Base-by-base conservation (phyloP, 805 yeast species). In the Ogataea polymorpha region DNA sequence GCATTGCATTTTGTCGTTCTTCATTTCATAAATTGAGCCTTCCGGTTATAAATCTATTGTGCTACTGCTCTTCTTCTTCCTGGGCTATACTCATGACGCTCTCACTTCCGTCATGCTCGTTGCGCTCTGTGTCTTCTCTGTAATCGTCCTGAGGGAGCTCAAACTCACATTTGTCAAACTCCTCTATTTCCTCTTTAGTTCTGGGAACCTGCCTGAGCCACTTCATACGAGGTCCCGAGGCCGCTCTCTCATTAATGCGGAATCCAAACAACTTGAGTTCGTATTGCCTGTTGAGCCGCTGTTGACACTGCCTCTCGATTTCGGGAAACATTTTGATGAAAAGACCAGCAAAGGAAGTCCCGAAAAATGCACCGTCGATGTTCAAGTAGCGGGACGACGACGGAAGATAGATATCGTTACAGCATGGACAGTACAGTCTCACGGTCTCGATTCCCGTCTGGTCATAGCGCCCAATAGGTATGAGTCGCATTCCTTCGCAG, bases 311-410 rank as follows among this genome's bases (percentile, higher is more conserved):
- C 53, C 78, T 77, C 58, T 85, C 95, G 37, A 89, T 77, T 49
- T 88, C 97, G n/a, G 93, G 88, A 66, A 83, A 89, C 75, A 86
- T 84, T 59, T 89, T 86, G 46, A 93, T 78, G 55, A 93, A 85
- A 51, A 93, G 74, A 2, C 96, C 97, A 1, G 96, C 93, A 67
- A 93, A 93, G 25, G 95, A 82, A 0, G 98, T 88, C 5, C 99
- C 98, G 68, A 95, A 93, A 56, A 84, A 93, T 1, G 98, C 96
- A 5, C 99, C 99, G 63, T 93, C 99, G 31, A 93, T 78, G 57
- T 87, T 86, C 43, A 86, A 68, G 63, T 86, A 90, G 47, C 96
- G 72, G n/a, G 90, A 80, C 41, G 89, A 82, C 41, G 83, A 79
- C 2, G 98, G 98, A 37, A 88, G 66, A 63, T 93, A 93, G 29